Evolutionary conservation across 768 basidiomycete species (phyloP).

Genomic region (Stropharia rugosoannulata): DNA sequence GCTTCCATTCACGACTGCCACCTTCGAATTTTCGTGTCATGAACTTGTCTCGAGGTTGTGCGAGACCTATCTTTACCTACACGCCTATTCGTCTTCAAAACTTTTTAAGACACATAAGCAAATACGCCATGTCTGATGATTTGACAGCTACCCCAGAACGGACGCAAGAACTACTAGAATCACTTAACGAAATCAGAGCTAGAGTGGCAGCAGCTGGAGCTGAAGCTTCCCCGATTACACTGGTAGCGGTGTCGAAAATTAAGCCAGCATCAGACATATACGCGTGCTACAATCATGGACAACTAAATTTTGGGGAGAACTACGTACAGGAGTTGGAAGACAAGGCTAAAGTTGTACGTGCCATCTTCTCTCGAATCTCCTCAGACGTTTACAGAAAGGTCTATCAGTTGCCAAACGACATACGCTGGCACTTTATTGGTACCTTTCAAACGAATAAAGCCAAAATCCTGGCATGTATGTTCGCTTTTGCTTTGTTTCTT

Average conservation of each 20-base stretch:
- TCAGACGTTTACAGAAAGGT: background rate
- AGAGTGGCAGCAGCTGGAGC: constrained; percentile 41
- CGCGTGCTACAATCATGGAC: constrained; percentile 77
- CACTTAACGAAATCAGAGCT: constrained; percentile 49
- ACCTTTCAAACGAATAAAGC: constrained; percentile 92
- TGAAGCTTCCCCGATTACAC: constrained; percentile 29
- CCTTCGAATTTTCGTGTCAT: too few relatives aligned
- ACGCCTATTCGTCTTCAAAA: background rate
- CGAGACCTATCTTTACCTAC: background rate
- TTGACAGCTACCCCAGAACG: constrained; percentile 38
- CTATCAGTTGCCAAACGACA: constrained; percentile 76
- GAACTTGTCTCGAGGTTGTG: background rate
- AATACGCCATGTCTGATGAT: constrained; percentile 13
- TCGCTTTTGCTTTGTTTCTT: background rate
- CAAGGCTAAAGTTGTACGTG: constrained; percentile 70
- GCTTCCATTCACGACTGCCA: background rate
- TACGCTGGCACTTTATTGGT: constrained; percentile 98
- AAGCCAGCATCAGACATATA: constrained; percentile 88
- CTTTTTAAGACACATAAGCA: background rate
- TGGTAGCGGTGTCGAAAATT: constrained; percentile 92
- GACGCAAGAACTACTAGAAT: constrained; percentile 48
- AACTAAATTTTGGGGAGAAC: constrained; percentile 96
- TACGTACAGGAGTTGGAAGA: constrained; percentile 93
- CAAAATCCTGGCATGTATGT: constrained; percentile 79
- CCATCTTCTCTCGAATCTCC: background rate